Evolutionary conservation across 2,329 filamentous ascomycete genomes (phyloP), one percentile per base, ranked within the genome.

Genomic region (Cadophora malorum): DNA sequence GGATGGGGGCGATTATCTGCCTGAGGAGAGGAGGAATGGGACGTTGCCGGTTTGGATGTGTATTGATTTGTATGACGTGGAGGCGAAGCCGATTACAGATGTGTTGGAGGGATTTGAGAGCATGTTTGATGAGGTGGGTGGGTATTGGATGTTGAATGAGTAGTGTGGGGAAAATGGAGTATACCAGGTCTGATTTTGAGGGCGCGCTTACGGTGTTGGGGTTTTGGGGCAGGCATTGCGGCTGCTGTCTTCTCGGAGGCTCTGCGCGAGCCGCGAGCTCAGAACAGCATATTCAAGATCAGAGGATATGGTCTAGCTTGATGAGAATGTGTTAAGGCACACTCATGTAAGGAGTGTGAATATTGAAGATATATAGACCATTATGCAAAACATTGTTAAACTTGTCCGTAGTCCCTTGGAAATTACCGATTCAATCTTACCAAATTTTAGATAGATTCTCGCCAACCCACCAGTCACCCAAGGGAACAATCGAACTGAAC

Each of bases 71-170:
- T 58, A n/a, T 28, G 60, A 64, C 38, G 59, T 67, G 12, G 19
- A 55, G 31, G 19, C 61, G 28, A 35, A 35, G 47, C 35, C 58
- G 31, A 23, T 67, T 47, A 33, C 41, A 23, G 65, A 67, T 31
- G 31, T 67, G 31, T 28, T 67, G 14, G 61, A 49, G 10, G 66
- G 62, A 10, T 64, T 67, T 47, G 38, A 67, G 55, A 49, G 47
- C 33, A 38, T 41, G 25, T 67, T 67, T 58, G 62, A 64, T 55
- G 66, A 62, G 8, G 41, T 67, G 41, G 66, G 66, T 23, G 66
- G 66, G 21, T 67, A 67, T 45, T 67, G 66, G 66, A 64, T 64
- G 66, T 25, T 67, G 21, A 62, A 67, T 23, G 62, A 62, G 16
- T 38, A 58, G 55, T 5, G 12, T 49, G 45, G n/a, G 45, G 6